These are phyloP conservation scores for Lizanozyma gosingica DNA, from an alignment of 1,139 yeast genomes.

Conservation along the genomic window DNA sequence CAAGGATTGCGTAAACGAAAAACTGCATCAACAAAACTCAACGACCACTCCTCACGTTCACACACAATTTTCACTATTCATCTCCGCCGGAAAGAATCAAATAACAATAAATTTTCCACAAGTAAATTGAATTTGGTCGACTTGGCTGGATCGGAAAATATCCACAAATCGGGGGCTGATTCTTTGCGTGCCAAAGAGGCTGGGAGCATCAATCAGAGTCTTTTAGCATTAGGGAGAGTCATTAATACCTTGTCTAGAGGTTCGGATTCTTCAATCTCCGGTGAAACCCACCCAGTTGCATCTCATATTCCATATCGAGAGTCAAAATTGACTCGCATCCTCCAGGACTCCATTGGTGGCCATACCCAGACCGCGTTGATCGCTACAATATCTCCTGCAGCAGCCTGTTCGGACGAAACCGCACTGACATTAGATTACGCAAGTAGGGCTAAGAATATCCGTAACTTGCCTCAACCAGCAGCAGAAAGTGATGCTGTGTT, in stretches of 20 bases:
- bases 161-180: slow-evolving; percentile 69
- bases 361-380: slow-evolving; percentile 70
- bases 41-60: slow-evolving; percentile 61
- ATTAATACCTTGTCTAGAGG: slow-evolving; percentile 52
- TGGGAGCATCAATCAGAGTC: slow-evolving; percentile 77
- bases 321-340: slow-evolving; percentile 67
- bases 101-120: slow-evolving; percentile 35
- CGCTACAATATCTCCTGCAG: slow-evolving; percentile 79
- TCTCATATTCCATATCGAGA: slow-evolving; percentile 80
- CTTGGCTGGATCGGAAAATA: slow-evolving; percentile 83
- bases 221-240: slow-evolving; percentile 76
- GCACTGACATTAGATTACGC: slow-evolving; percentile 81
- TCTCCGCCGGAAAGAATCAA: slow-evolving; percentile 32
- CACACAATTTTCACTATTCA: slow-evolving; percentile 65
- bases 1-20: slow-evolving; percentile 50
- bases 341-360: slow-evolving; percentile 82
- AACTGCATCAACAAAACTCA: slow-evolving; percentile 64
- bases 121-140: slow-evolving; percentile 77
- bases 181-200: slow-evolving; percentile 80
- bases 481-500: slow-evolving; percentile 46
- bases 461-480: slow-evolving; percentile 57
- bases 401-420: slow-evolving; percentile 67
- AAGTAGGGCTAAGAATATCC: slow-evolving; percentile 67
- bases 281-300: slow-evolving; percentile 11
- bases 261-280: slow-evolving; percentile 14